phyloP scores from a whole-genome alignment of 495 filamentous ascomycete genomes.

The Achaetomiella virescens region DNA sequence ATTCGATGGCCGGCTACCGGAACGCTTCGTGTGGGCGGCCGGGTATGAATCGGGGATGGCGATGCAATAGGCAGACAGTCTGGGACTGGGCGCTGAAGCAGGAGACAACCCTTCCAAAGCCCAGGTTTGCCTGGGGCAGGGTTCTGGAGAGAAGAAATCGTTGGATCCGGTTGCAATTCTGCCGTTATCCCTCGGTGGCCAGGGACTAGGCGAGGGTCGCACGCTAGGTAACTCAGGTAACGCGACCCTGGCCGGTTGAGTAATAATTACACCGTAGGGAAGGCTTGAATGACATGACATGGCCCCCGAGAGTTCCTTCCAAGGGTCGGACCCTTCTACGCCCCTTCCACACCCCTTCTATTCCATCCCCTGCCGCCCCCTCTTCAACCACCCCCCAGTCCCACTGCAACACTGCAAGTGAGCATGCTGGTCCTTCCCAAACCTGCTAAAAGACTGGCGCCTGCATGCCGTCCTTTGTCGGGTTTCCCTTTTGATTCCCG shows the following conservation, averaged over 20 bases:
- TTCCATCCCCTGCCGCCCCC: background rate
- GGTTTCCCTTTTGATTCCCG: slow-evolving; percentile 28
- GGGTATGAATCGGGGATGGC: slow-evolving; percentile 6
- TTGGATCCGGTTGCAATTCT: background rate
- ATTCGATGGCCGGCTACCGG: background rate
- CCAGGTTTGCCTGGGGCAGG: background rate
- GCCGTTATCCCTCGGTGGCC: background rate
- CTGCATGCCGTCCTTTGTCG: slow-evolving; percentile 17
- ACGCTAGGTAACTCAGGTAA: background rate
- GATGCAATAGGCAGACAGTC: slow-evolving; percentile 11
- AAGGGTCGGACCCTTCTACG: no score
- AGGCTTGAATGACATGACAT: background rate
- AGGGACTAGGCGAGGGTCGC: background rate
- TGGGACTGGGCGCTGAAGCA: background rate
- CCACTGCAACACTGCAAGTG: no score
- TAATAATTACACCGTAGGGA: background rate
- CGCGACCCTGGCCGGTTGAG: background rate
- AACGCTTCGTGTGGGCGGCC: background rate
- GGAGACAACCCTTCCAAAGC: no score
- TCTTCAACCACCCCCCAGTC: background rate
- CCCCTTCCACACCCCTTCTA: no score
- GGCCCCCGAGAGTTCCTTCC: background rate
- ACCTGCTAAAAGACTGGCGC: slow-evolving; percentile 19
- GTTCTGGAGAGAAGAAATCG: background rate
- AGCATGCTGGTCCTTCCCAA: slow-evolving; percentile 10